Evolutionary conservation across 202 grass and related monocot species (phyloP).

Genomic region (Cymbopogon flexuosus): DNA sequence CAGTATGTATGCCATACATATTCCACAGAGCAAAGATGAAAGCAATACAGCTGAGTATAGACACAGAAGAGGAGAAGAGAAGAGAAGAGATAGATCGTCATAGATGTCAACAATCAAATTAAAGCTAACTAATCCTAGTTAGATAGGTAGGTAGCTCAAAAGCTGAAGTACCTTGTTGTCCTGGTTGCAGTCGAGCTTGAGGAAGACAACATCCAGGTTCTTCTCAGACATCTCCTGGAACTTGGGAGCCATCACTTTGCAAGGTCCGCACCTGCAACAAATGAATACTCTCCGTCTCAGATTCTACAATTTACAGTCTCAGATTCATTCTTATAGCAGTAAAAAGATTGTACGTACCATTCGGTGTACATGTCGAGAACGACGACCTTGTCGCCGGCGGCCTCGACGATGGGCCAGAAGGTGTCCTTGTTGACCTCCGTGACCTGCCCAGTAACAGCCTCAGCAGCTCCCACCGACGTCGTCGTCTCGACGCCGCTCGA

Average conservation of each 20-base stretch:
- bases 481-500: slow-evolving; percentile 47
- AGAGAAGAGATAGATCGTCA: not conserved
- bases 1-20: not conserved
- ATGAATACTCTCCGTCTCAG: no score
- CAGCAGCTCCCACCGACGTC: not conserved
- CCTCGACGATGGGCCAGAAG: slow-evolving; percentile 87
- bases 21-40: not conserved
- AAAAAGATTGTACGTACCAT: slow-evolving; percentile 39
- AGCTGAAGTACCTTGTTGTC: no score
- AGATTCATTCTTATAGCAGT: not conserved
- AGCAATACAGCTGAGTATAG: not conserved
- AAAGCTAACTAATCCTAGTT: no score
- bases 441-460: slow-evolving; percentile 57
- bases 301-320: not conserved
- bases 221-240: slow-evolving; percentile 81
- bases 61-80: not conserved
- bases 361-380: slow-evolving; percentile 97
- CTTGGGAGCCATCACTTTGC: slow-evolving; percentile 87
- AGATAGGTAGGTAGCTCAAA: no score
- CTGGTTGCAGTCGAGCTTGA: slow-evolving; percentile 93
- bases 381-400: slow-evolving; percentile 61
- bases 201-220: slow-evolving; percentile 74
- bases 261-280: slow-evolving; percentile 74
- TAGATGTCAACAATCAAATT: no score
- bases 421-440: slow-evolving; percentile 85